Base-by-base conservation (phyloP, 441 rosid genomes). In the Theobroma grandiflorum region DNA sequence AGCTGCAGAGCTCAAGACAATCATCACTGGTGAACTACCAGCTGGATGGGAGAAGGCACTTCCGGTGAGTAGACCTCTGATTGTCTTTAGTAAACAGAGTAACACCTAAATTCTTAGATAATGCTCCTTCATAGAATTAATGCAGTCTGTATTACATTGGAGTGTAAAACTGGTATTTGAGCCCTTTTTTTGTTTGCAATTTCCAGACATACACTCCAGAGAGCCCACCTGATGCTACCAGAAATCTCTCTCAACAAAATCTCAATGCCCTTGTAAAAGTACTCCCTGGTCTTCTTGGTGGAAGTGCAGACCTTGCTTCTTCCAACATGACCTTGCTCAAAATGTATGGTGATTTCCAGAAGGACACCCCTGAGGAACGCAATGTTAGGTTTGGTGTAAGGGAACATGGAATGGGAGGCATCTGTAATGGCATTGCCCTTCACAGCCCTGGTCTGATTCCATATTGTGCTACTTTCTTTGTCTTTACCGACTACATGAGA, bases 21-120 rank as follows among this genome's bases (percentile, higher is more conserved):
- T 97, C 66, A 82, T 91, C 86, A 85, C 72, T 1, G 98, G 99
- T 84, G 97, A 88, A 86, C 77, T 97, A 7, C 98, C 98, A 65
- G 86, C 95, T 83, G 98, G 98, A 20, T 97, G 99, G 99, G 99
- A 94, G 84, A 96, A 91, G 83, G 98, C 99, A 76, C 91, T 97
- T 80, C 99, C 99, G 0, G 99, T 97, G 81, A 93, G 99, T 90
- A 81, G 49, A 85, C 52, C 73, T 84, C 72, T 69, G n/a, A 53
- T 74, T 47, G 66, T 78, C 69, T 67, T 31, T 12, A 47, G 74
- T 50, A 53, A 18, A 33, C 53, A 9, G 61, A 35, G 22, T 42
- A 57, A 74, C 8, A 22, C 52, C 15, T 15, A 42, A 1, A 42
- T 20, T 42, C 14, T 22, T 58, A 6, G 38, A 57, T 35, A 74